Base-by-base conservation (phyloP, 805 yeast species). In the Wickerhamomyces ciferrii region DNA sequence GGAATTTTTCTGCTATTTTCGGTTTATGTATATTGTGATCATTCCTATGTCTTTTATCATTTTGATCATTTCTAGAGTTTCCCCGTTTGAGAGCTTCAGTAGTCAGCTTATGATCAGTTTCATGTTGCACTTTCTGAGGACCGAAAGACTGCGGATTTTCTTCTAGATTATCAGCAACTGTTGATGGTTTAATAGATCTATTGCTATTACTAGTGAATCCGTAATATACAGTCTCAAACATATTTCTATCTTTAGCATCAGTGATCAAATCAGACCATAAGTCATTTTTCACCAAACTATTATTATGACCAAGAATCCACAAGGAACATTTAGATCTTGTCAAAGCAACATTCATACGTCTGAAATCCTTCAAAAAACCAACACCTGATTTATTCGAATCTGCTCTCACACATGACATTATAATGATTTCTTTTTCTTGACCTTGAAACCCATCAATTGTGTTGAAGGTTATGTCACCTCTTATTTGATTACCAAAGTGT, bases 401-500 rank as follows among this genome's bases (percentile, higher is more conserved):
- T 0, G 98, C 96, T 57, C 99, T 78, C 4, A 94, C 99, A 78
- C 98, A 92, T 0, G 98, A 90, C 73, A 94, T 84, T 42, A 94
- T 78, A 51, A 94, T 88, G 41, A 94, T 80, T 52, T 92, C 97
- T 64, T 92, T 94, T 61, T 94, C 99, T 65, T 94, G 98, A 52
- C 96, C 97, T 69, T 90, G 99, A 62, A 91, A 94, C 1, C 98
- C 99, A 74, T 94, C 99, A 49, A 94, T 90, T 0, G 99, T 89
- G 60, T 91, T 90, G 67, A 94, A 90, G 60, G 87, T 96, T 42
- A 95, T 80, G 44, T 78, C 83, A 27, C 77, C 73, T 18, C 75
- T 62, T 31, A 92, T 84, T 4, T 69, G 59, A 2, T 69, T 69
- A 11, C 98, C 98, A 57, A 76, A 85, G 45, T 69, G 69, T 15